Evolutionary conservation across 352 stramenopile genomes (phyloP).

Genomic region (Hyaloperonospora brassicae): DNA sequence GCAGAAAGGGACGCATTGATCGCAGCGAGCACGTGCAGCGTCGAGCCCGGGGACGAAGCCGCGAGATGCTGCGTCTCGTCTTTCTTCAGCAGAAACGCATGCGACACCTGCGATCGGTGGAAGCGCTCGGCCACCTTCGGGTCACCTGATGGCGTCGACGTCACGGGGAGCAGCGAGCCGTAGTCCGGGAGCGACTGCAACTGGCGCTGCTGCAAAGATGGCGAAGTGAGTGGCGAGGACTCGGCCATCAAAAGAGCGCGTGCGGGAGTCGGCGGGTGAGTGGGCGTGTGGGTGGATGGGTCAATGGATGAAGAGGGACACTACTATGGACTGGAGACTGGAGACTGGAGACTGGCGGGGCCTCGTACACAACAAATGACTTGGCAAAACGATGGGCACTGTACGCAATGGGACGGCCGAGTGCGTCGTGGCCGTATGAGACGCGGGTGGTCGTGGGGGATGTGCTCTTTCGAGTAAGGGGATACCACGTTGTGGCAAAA

Average conservation of each 20-base stretch:
- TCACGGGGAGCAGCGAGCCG: conserved; percentile 14
- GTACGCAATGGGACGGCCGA: too few relatives aligned
- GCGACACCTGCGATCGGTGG: conserved; percentile 62
- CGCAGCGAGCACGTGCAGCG: conserved; percentile 47
- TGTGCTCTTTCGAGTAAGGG: too few relatives aligned
- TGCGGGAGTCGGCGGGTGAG: too few relatives aligned
- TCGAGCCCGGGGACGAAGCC: conserved; percentile 18
- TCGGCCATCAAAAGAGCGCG: conserved; percentile 12
- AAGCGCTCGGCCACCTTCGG: conserved; percentile 20
- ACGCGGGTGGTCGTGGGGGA: too few relatives aligned
- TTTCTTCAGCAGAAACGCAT: conserved; percentile 42
- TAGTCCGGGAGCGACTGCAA: conserved; percentile 15
- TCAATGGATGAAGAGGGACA: too few relatives aligned
- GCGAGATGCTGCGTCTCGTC: conserved; percentile 31
- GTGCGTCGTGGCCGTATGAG: too few relatives aligned
- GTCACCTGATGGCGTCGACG: background rate
- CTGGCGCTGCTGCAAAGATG: background rate
- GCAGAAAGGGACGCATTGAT: conserved; percentile 61
- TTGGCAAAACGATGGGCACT: too few relatives aligned
- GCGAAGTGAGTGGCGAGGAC: conserved; percentile 12
- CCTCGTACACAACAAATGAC: too few relatives aligned
- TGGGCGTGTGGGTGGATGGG: too few relatives aligned
- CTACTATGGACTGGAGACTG: too few relatives aligned
- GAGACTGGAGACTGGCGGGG: too few relatives aligned
- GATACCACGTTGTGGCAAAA: too few relatives aligned